A percentile compares a stretch with the other conserved stretches of the same genome.
phyloP scores from a whole-genome alignment of 2,329 filamentous ascomycete species.

The Talaromyces sp. region DNA sequence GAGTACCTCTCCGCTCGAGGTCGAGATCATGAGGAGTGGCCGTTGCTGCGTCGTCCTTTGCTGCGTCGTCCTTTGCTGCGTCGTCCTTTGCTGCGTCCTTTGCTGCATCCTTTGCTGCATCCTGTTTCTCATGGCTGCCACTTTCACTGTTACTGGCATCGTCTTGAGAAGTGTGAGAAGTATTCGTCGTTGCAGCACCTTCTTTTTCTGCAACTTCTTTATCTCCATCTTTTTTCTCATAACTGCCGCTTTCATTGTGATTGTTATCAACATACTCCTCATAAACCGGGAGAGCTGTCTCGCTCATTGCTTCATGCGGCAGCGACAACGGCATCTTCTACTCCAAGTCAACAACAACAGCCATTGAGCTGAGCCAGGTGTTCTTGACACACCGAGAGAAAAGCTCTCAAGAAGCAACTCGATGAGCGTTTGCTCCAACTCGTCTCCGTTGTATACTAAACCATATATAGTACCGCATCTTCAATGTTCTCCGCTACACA shows the following conservation, averaged over 20 bases:
- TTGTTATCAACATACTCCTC: not conserved
- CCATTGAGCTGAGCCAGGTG: not conserved
- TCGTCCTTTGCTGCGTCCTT: too few species aligned
- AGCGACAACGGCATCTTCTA: not conserved
- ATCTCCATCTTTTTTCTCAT: not conserved
- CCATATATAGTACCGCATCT: too few species aligned
- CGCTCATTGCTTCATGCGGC: not conserved
- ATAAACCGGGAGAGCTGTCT: not conserved
- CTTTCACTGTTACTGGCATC: not conserved
- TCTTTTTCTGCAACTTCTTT: not conserved
- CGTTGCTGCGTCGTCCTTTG: not conserved
- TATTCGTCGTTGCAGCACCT: too few species aligned
- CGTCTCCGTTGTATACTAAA: too few species aligned
- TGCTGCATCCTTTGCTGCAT: too few species aligned
- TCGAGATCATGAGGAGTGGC: not conserved
- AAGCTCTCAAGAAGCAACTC: too few species aligned
- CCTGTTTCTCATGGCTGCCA: not conserved
- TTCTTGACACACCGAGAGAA: too few species aligned
- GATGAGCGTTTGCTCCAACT: too few species aligned
- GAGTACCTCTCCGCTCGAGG: slow-evolving; percentile 5
- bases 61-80: not conserved
- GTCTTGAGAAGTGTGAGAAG: too few species aligned
- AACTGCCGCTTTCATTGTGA: not conserved
- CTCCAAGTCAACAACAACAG: not conserved
- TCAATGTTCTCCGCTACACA: too few species aligned